Base-by-base conservation (phyloP, 1,284 basidiomycete species). In the Agaricales sp. region DNA sequence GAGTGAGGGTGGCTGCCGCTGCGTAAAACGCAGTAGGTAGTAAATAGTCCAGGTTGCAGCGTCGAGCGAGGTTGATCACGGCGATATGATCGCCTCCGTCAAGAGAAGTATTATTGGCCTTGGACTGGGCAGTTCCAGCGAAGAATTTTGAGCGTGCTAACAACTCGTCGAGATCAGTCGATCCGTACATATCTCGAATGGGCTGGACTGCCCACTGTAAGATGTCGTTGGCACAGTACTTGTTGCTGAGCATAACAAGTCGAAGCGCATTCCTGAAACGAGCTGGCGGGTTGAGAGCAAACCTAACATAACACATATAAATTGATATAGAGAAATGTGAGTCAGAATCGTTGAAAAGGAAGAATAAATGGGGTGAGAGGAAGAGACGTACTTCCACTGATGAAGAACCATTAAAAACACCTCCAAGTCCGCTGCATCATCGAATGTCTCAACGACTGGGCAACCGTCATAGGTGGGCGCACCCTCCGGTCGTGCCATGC, bases 401-500 rank as follows among this genome's bases (percentile, higher is more conserved):
- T n/a, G n/a, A n/a, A n/a, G n/a, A n/a, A n/a, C n/a, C n/a, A n/a
- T n/a, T n/a, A n/a, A n/a, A n/a, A n/a, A n/a, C n/a, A n/a, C n/a
- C n/a, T n/a, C n/a, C n/a, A n/a, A n/a, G n/a, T n/a, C n/a, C n/a
- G n/a, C n/a, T n/a, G n/a, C n/a, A n/a, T n/a, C n/a, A n/a, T n/a
- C n/a, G n/a, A n/a, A n/a, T n/a, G n/a, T n/a, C n/a, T 11, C 20
- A 3, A 48, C 12, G 1, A 48, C 18, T n/a, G 38, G 47, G 22
- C 47, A 47, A 2, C 14, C 37, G 11, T 51, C 38, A 14, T 21
- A 25, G 3, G n/a, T n/a, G 12, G 37, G 26, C 24, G 13, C 18
- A 8, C 11, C 37, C 2, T 12, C 8, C 1, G 52, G 52, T 35
- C 46, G 47, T 14, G 52, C 48, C 13, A 52, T 41, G 19, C 43